A percentile compares a stretch with the other conserved stretches of the same genome.
phyloP scores from a whole-genome alignment of 495 filamentous ascomycete genomes.

The Penicillium lividum region DNA sequence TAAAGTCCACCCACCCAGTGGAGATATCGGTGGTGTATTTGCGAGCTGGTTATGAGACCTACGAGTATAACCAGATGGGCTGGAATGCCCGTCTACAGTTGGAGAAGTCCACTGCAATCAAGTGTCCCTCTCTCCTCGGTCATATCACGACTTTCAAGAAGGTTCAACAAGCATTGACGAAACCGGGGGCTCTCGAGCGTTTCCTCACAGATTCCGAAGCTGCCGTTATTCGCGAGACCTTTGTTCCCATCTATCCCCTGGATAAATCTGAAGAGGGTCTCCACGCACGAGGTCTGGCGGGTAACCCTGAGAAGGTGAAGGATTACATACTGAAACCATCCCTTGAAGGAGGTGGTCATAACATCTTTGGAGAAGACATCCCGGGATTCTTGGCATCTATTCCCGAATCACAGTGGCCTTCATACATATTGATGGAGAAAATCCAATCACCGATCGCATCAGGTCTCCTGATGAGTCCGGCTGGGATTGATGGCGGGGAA shows the following conservation, averaged over 20 bases:
- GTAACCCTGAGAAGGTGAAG: slow-evolving; percentile 53
- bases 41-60: slow-evolving; percentile 76
- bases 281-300: slow-evolving; percentile 63
- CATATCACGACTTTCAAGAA: slow-evolving; percentile 88
- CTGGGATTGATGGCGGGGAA: slow-evolving; percentile 64
- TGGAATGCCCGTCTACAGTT: slow-evolving; percentile 64
- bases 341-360: slow-evolving; percentile 86
- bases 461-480: slow-evolving; percentile 72
- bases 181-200: slow-evolving; percentile 55
- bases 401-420: slow-evolving; percentile 62
- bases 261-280: slow-evolving; percentile 64
- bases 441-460: slow-evolving; percentile 69
- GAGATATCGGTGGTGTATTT: slow-evolving; percentile 83
- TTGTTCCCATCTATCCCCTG: slow-evolving; percentile 76
- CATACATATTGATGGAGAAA: slow-evolving; percentile 84
- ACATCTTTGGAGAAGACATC: slow-evolving; percentile 74
- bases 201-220: slow-evolving; percentile 55
- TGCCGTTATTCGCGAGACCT: slow-evolving; percentile 55
- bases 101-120: slow-evolving; percentile 76
- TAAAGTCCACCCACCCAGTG: slow-evolving; percentile 43
- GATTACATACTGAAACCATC: slow-evolving; percentile 85
- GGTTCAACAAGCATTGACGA: slow-evolving; percentile 81
- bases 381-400: slow-evolving; percentile 63
- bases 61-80: slow-evolving; percentile 68
- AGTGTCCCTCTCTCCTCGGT: slow-evolving; percentile 80